Evolutionary conservation across 306 rosid species (phyloP).

Genomic region (Acmispon strigosus): DNA sequence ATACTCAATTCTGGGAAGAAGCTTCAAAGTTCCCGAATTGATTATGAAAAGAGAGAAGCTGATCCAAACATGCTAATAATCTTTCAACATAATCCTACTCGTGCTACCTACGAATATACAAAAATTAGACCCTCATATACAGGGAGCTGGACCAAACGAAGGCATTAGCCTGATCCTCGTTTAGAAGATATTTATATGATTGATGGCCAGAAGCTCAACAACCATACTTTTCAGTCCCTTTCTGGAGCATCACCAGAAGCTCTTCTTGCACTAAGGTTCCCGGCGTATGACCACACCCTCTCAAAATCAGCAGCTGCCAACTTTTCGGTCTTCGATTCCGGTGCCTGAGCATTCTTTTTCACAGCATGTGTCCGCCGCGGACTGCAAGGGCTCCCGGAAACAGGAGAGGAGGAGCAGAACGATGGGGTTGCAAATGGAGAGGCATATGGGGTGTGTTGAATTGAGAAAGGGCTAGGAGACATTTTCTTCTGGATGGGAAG

Average conservation of each 20-base stretch:
- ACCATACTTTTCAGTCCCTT: conserved; percentile 39
- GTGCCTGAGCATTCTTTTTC: conserved; percentile 30
- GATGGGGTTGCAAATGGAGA: conserved; percentile 87
- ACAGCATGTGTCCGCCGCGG: conserved; percentile 48
- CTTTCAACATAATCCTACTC: conserved; percentile 32
- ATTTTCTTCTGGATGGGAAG: conserved; percentile 78
- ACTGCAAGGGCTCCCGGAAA: conserved; percentile 75
- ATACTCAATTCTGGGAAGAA: no score
- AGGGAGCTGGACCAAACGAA: neutral
- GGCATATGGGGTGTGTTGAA: conserved; percentile 73
- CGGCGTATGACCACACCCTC: conserved; percentile 71
- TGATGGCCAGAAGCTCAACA: neutral
- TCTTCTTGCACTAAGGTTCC: conserved; percentile 73
- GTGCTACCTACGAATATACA: conserved; percentile 45
- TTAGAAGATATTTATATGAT: neutral
- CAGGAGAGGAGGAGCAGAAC: conserved; percentile 70
- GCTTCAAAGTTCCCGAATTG: no score
- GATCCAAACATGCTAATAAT: neutral
- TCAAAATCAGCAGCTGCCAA: conserved; percentile 45
- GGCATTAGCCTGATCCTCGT: conserved; percentile 20
- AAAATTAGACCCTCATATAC: conserved; percentile 33
- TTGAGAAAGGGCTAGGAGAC: conserved; percentile 89
- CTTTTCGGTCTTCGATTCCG: conserved; percentile 38
- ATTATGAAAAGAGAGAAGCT: no score
- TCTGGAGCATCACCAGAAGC: conserved; percentile 69